Evolutionary conservation across 2,329 filamentous ascomycete species (phyloP).

Genomic region (Botryosphaeria agaves): DNA sequence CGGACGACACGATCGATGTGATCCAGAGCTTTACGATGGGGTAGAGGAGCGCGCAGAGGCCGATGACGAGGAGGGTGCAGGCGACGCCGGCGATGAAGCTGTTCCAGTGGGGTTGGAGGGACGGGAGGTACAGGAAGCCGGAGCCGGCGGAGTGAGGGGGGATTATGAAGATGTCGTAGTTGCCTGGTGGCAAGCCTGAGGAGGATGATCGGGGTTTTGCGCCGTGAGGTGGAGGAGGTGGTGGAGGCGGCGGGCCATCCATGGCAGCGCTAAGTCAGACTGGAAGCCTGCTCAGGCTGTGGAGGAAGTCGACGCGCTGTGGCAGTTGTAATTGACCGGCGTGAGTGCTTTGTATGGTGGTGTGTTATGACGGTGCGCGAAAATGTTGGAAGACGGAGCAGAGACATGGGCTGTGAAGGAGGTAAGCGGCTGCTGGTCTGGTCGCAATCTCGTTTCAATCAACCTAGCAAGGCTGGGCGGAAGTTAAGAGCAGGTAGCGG

Average conservation of each 20-base stretch:
- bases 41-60: conserved; percentile 54
- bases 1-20: conserved; percentile 49
- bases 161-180: conserved; percentile 96
- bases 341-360: no score
- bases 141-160: conserved; percentile 78
- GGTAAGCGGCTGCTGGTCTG: no score
- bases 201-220: conserved; percentile 49
- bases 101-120: conserved; percentile 67
- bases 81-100: conserved; percentile 81
- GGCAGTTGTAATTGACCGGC: no score
- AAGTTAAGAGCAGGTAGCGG: no score
- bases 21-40: conserved; percentile 63
- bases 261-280: conserved; percentile 11
- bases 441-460: no score
- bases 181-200: conserved; percentile 64
- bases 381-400: no score
- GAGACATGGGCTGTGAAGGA: no score
- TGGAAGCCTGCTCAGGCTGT: no score
- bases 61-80: conserved; percentile 54
- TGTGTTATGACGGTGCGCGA: no score
- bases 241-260: conserved; percentile 50
- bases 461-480: no score
- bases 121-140: conserved; percentile 89
- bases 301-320: no score
- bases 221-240: conserved; percentile 76